Evolutionary conservation across 176 grass and related monocot genomes (phyloP).

Genomic region (Eremochloa ophiuroides): DNA sequence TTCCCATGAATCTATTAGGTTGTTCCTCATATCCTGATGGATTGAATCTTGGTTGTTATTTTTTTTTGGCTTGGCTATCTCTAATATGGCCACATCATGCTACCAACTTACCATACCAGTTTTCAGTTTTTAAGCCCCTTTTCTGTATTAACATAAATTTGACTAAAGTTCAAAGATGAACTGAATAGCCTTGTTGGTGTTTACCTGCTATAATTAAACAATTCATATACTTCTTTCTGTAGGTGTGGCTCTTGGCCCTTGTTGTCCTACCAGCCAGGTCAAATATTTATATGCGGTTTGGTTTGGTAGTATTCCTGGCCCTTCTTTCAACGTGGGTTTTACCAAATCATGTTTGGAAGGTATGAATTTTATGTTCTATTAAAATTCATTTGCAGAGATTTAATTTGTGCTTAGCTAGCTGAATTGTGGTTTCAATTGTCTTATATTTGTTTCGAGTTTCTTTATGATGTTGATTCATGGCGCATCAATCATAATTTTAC

Average conservation of each 20-base stretch:
- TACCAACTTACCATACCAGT: background rate
- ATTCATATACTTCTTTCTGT: constrained; percentile 22
- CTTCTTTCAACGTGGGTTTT: constrained; percentile 87
- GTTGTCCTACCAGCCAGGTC: constrained; percentile 92
- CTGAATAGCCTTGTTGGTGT: background rate
- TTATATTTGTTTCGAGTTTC: background rate
- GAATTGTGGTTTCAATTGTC: background rate
- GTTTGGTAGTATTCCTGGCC: constrained; percentile 70
- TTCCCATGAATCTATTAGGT: background rate
- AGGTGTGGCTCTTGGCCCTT: constrained; percentile 95
- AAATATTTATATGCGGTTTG: constrained; percentile 92
- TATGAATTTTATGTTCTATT: constrained; percentile 25
- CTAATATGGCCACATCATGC: background rate
- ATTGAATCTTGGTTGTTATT: background rate
- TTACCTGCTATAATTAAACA: background rate
- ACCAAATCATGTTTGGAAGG: constrained; percentile 81
- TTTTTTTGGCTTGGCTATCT: background rate
- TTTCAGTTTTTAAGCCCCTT: background rate
- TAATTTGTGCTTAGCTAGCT: background rate
- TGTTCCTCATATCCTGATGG: background rate
- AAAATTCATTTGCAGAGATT: background rate
- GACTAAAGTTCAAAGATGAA: constrained; percentile 6
- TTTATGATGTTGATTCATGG: background rate
- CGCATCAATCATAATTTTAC: background rate
- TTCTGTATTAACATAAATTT: constrained; percentile 9